Base-by-base conservation (phyloP, 2,329 filamentous ascomycete species). In the Corinectria fuckeliana region DNA sequence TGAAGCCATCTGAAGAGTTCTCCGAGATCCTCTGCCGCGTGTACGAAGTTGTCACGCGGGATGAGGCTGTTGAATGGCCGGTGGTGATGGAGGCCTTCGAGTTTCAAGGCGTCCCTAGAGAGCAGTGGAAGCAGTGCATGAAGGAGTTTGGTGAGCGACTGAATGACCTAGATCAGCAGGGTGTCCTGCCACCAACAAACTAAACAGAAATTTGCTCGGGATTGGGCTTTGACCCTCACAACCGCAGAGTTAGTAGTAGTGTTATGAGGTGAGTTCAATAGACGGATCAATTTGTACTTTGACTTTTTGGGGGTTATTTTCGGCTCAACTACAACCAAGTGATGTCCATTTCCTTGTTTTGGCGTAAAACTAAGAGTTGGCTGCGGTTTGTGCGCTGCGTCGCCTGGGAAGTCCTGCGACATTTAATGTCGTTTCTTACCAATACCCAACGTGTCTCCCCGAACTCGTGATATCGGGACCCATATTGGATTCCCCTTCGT, bases 1-100 rank as follows among this genome's bases (percentile, higher is more conserved):
- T 65, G 36, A 55, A 50, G 25, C 38, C 64, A 5, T 50, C 62
- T 21, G 32, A 20, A 7, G 42, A 62, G 21, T 73, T 69, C 41
- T 30, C 45, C 26, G 48, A 45, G 34, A 59, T 63, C 18, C 26
- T 72, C 6, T 56, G 60, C 45, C 47, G 56, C 6, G 39, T 72
- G 28, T 72, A 68, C 38, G 66, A 70, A 44, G 50, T 70, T 21
- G 65, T 65, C 42, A 69, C 67, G 21, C 59, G 61, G 16, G 55
- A 64, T 20, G 36, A 59, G 30, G 28, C 60, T 36, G 53, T 61
- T 9, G 58, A 56, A 13, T 71, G 69, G 68, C 38, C 50, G 34
- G 38, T 45, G 8, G 68, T 64, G 49, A 58, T 71, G 56, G 41
- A 41, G 25, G 62, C 58, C 5, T 48, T 71, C 47, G 66, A 54